Conservation (phyloP, 2,329 filamentous ascomycete genomes). For the Phyllosticta citribraziliensis region DNA sequence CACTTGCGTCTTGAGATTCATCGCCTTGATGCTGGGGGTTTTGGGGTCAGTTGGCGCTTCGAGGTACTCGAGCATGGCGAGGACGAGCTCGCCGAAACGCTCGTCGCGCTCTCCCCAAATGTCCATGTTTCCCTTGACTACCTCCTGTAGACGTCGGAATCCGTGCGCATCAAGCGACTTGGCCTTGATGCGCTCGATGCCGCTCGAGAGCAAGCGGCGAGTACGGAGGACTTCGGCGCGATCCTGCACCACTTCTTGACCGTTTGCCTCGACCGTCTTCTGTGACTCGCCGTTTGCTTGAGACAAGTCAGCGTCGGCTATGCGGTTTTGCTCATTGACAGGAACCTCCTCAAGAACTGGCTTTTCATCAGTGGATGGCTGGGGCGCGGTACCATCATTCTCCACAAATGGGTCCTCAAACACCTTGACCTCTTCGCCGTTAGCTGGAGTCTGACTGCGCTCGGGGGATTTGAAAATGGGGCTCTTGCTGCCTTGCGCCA, state of each 20-base stretch:
- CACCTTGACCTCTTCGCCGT: conserved; percentile 36
- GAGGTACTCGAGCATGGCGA: conserved; percentile 62
- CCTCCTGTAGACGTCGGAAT: conserved; percentile 66
- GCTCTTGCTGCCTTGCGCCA: conserved; percentile 19
- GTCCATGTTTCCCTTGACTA: conserved; percentile 57
- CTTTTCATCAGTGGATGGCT: conserved; percentile 19
- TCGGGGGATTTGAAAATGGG: conserved; percentile 14
- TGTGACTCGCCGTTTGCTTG: conserved; percentile 15
- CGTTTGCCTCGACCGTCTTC: conserved; percentile 6
- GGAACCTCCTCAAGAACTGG: conserved; percentile 42
- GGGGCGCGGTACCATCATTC: conserved; percentile 22
- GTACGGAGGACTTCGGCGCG: conserved; percentile 35
- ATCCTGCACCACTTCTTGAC: conserved; percentile 24
- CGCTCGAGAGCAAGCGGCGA: conserved; percentile 58
- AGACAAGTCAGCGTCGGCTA: conserved; percentile 11
- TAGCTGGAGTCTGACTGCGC: neutral
- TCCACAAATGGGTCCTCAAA: conserved; percentile 44
- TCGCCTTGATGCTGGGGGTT: conserved; percentile 52
- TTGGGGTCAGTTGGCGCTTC: conserved; percentile 45
- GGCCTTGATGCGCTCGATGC: conserved; percentile 61
- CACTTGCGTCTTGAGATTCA: conserved; percentile 65
- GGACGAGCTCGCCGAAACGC: conserved; percentile 58
- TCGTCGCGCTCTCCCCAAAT: conserved; percentile 58
- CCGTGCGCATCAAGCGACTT: conserved; percentile 70
- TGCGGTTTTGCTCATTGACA: conserved; percentile 36